Conservation (phyloP, 108 stramenopile species). For the Fistulifera pelliculosa region DNA sequence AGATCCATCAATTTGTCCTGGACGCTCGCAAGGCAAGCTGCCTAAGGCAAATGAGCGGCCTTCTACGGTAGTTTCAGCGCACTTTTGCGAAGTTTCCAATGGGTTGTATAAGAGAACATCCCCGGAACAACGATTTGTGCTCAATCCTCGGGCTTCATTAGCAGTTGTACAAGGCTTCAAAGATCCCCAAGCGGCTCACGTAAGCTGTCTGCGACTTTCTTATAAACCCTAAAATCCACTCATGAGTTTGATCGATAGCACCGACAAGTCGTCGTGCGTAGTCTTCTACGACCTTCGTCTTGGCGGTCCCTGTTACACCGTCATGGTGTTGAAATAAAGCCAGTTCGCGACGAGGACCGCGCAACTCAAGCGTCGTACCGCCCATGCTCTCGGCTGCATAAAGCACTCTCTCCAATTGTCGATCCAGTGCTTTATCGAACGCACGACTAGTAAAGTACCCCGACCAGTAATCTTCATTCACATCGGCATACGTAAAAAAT, state of each 20-base stretch:
- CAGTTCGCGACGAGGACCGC: constrained; percentile 32
- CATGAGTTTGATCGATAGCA: constrained; percentile 24
- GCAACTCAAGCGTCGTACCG: constrained; percentile 31
- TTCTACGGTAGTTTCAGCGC: constrained; percentile 29
- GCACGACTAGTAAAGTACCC: constrained; percentile 56
- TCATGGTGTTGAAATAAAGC: constrained; percentile 60
- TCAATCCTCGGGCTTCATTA: constrained; percentile 27
- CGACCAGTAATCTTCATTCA: constrained; percentile 54
- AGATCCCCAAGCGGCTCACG: neutral
- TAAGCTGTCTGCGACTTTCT: neutral
- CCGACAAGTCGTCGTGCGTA: constrained; percentile 39
- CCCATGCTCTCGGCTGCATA: constrained; percentile 37
- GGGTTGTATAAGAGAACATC: constrained; percentile 42
- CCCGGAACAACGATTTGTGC: constrained; percentile 26
- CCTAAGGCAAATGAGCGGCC: constrained; percentile 7
- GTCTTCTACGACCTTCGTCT: constrained; percentile 39
- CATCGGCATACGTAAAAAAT: constrained; percentile 58
- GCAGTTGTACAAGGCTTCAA: constrained; percentile 29
- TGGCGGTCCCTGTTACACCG: constrained; percentile 55
- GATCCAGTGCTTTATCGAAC: constrained; percentile 58
- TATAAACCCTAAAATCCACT: constrained; percentile 21
- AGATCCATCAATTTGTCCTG: constrained; percentile 12
- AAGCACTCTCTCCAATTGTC: constrained; percentile 42
- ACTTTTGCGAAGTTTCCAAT: constrained; percentile 26
- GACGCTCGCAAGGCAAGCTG: constrained; percentile 36